Conservation (phyloP, 2,329 filamentous ascomycete genomes). For the Xylariaceae sp. region DNA sequence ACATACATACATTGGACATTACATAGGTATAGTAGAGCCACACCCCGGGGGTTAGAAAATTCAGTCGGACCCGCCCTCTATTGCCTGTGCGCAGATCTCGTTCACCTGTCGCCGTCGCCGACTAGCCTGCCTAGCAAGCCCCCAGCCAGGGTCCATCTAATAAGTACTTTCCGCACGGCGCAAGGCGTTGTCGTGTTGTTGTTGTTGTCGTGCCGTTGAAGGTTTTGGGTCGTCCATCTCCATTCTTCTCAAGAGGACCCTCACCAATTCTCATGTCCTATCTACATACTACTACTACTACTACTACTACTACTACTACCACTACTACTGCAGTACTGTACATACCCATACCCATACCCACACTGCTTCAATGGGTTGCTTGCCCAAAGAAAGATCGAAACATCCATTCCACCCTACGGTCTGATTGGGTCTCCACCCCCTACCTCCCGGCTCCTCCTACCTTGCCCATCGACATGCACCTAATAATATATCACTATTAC, state of each 20-base stretch:
- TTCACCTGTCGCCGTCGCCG: slow-evolving; percentile 28
- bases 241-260: slow-evolving; percentile 19
- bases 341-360: too few species aligned
- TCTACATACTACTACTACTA: slow-evolving; percentile 24
- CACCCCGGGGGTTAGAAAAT: slow-evolving; percentile 21
- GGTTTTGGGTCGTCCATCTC: slow-evolving; percentile 15
- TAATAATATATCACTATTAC: slow-evolving; percentile 29
- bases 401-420: slow-evolving; percentile 22
- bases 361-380: slow-evolving; percentile 16
- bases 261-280: slow-evolving; percentile 27
- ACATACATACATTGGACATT: background rate
- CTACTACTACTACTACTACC: too few species aligned
- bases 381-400: slow-evolving; percentile 29
- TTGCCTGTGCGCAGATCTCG: slow-evolving; percentile 36
- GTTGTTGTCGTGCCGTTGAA: slow-evolving; percentile 21
- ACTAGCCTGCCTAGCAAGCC: slow-evolving; percentile 29
- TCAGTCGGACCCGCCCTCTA: slow-evolving; percentile 28
- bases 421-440: slow-evolving; percentile 34
- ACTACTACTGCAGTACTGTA: too few species aligned
- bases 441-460: slow-evolving; percentile 24
- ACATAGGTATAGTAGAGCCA: slow-evolving; percentile 22
- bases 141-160: slow-evolving; percentile 26
- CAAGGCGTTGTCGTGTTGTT: slow-evolving; percentile 30
- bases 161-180: slow-evolving; percentile 29
- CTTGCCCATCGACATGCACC: slow-evolving; percentile 22